Conservation (phyloP, 2,329 filamentous ascomycete species). For the Diplodia mutila region DNA sequence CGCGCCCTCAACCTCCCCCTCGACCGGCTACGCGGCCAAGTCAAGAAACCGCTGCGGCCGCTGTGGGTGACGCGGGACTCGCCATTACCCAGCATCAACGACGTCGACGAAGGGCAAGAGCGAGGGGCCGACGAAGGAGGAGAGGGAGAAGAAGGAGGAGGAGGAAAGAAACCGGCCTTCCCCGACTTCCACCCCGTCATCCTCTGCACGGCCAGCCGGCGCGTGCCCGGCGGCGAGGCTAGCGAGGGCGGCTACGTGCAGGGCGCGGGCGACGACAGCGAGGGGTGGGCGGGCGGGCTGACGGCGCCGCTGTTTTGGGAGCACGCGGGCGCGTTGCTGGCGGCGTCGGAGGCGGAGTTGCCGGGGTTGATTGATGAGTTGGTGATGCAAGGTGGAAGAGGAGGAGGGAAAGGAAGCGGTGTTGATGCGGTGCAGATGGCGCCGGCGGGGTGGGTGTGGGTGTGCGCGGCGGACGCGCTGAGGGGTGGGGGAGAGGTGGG, state of each 20-base stretch:
- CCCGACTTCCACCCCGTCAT: constrained; percentile 71
- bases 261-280: constrained; percentile 91
- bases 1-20: constrained; percentile 64
- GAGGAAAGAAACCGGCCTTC: constrained; percentile 39
- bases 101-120: constrained; percentile 42
- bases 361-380: constrained; percentile 55
- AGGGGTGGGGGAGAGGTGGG: too few relatives aligned
- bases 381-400: constrained; percentile 49
- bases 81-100: constrained; percentile 43
- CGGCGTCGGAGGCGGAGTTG: constrained; percentile 67
- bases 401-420: constrained; percentile 55
- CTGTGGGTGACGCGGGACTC: constrained; percentile 79
- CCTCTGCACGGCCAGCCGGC: constrained; percentile 81
- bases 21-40: constrained; percentile 54
- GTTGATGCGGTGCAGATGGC: constrained; percentile 43
- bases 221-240: constrained; percentile 69
- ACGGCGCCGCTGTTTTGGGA: constrained; percentile 81
- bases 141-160: too few relatives aligned
- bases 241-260: constrained; percentile 82
- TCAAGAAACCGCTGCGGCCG: constrained; percentile 74
- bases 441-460: constrained; percentile 46
- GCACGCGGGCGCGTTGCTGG: constrained; percentile 64
- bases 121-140: neutral
- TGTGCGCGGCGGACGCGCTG: constrained; percentile 42
- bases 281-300: constrained; percentile 86